Evolutionary conservation across 345 rosid species (phyloP).

Genomic region (Aquilaria sinensis): DNA sequence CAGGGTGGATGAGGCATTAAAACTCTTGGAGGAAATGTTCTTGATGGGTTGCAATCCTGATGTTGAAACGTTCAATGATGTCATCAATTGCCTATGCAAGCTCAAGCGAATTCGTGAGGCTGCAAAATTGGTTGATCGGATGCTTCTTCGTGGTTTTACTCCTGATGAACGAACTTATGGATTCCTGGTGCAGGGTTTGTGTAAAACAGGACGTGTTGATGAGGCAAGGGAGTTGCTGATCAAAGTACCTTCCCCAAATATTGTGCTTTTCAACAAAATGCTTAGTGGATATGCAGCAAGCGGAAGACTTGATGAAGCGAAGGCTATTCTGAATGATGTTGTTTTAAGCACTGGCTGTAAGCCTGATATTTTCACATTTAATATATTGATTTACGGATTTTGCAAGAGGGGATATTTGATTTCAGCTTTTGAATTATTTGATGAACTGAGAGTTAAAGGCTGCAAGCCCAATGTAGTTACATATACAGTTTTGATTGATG

Average conservation of each 20-base stretch:
- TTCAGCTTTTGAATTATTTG: conserved; percentile 51
- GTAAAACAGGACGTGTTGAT: conserved; percentile 52
- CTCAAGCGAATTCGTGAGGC: conserved; percentile 57
- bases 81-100: conserved; percentile 62
- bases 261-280: conserved; percentile 58
- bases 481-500: conserved; percentile 56
- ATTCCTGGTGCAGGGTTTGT: conserved; percentile 56
- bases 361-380: conserved; percentile 64
- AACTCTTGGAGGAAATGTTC: conserved; percentile 79
- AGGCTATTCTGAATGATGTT: conserved; percentile 34
- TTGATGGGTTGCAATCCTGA: conserved; percentile 78
- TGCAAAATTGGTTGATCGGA: conserved; percentile 64
- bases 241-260: conserved; percentile 37
- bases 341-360: conserved; percentile 27
- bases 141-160: conserved; percentile 62
- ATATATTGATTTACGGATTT: conserved; percentile 54
- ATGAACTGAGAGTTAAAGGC: conserved; percentile 46
- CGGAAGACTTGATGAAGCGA: conserved; percentile 59
- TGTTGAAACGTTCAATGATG: conserved; percentile 77
- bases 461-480: conserved; percentile 59
- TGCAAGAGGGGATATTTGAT: conserved; percentile 60
- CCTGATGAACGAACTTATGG: conserved; percentile 69
- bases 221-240: conserved; percentile 63
- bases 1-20: conserved; percentile 62
- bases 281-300: conserved; percentile 63